Percentiles rank a stretch among this genome's conserved stretches.
Conservation (phyloP, 805 yeast species). For the Barnettozyma salicaria region DNA sequence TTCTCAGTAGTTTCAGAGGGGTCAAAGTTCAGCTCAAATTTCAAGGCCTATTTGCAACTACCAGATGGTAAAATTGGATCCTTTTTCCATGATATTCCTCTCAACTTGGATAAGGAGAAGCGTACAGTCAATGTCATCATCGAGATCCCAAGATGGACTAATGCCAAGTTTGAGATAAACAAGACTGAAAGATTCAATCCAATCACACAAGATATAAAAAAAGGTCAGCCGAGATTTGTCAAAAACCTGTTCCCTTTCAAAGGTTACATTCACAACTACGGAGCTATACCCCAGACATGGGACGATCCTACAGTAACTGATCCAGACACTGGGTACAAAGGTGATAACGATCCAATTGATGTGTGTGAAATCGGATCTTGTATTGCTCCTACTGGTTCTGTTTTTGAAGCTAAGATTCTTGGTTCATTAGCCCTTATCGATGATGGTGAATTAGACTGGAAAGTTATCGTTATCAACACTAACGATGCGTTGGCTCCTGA, state of each 20-base stretch:
- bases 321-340: conserved; percentile 42
- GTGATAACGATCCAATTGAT: conserved; percentile 95
- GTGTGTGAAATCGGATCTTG: conserved; percentile 68
- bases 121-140: conserved; percentile 58
- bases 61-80: conserved; percentile 25
- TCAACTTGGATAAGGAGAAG: conserved; percentile 37
- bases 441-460: conserved; percentile 98
- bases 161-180: conserved; percentile 77
- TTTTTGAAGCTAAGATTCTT: conserved; percentile 60
- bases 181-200: conserved; percentile 60
- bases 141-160: conserved; percentile 77
- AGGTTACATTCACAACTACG: conserved; percentile 84
- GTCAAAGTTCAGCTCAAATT: conserved; percentile 32
- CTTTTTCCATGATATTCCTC: conserved; percentile 63
- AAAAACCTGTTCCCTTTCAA: conserved; percentile 76
- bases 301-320: conserved; percentile 73
- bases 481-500: conserved; percentile 59
- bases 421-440: conserved; percentile 78
- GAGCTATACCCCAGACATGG: conserved; percentile 94
- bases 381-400: conserved; percentile 55
- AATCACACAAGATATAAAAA: conserved; percentile 71
- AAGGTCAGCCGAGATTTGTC: conserved; percentile 70
- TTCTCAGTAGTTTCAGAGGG: conserved; percentile 24
- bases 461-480: conserved; percentile 63
- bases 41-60: conserved; percentile 49